phyloP scores from a whole-genome alignment of 2,329 filamentous ascomycete genomes.

The Trichoderma arundinaceum region DNA sequence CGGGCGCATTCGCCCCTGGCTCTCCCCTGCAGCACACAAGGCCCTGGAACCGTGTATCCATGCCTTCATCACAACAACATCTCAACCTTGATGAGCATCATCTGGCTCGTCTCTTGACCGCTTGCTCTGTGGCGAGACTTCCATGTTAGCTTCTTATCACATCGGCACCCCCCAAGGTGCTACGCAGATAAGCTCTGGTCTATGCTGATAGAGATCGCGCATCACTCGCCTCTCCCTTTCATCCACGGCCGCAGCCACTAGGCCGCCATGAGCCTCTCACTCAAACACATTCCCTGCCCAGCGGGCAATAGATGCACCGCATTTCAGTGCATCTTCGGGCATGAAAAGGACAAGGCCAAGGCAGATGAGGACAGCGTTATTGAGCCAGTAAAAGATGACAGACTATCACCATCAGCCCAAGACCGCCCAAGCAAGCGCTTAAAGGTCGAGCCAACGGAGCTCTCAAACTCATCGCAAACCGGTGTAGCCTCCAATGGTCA shows the following conservation, averaged over 20 bases:
- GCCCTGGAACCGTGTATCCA: slow-evolving; percentile 2
- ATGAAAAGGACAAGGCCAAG: slow-evolving; percentile 45
- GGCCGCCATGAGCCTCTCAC: slow-evolving; percentile 46
- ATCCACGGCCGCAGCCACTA: background rate
- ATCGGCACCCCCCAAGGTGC: background rate
- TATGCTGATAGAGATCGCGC: background rate
- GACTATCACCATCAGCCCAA: slow-evolving; percentile 35
- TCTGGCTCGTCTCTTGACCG: background rate
- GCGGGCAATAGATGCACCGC: slow-evolving; percentile 55
- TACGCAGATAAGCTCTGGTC: background rate
- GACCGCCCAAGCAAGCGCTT: slow-evolving; percentile 43
- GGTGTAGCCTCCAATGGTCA: slow-evolving; percentile 8
- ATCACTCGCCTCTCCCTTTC: slow-evolving; percentile 21
- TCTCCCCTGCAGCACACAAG: slow-evolving; percentile 5
- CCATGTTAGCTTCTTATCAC: background rate
- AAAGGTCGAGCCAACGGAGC: slow-evolving; percentile 37
- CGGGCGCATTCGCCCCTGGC: slow-evolving; percentile 24
- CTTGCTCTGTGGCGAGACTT: background rate
- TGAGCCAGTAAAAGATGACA: slow-evolving; percentile 1
- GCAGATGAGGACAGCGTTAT: slow-evolving; percentile 1
- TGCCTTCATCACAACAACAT: slow-evolving; percentile 11
- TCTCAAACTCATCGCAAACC: slow-evolving; percentile 9
- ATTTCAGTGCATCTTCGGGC: slow-evolving; percentile 58
- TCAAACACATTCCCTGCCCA: slow-evolving; percentile 59
- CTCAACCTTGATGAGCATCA: background rate